Evolutionary conservation across 306 rosid genomes (phyloP), one percentile per base, ranked within the genome.

Genomic region (Bauhinia variegata): DNA sequence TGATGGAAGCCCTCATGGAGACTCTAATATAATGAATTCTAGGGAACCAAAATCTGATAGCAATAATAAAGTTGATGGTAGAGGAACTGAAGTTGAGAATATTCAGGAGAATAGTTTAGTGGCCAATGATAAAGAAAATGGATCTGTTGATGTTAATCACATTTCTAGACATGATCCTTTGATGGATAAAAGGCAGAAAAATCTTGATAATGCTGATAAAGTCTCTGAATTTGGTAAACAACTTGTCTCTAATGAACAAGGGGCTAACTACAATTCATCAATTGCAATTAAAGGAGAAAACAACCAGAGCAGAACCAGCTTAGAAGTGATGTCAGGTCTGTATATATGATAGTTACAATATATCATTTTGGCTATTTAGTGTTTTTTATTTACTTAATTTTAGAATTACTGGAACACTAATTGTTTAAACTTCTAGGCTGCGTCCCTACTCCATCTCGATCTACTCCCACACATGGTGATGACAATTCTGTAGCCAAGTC

Each of bases 241-340:
- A 49, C 64, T 60, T 36, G 23, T 75, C 53, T 67, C 87, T 19
- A 66, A 72, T 76, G 89, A 85, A 28, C 89, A 68, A 78, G 77
- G 78, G 65, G 75, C 65, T 31, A 83, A 84, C 65, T 78, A 56
- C 59, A 78, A 57, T 61, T 59, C 72, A 43, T 64, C 79, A 52
- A 38, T 69, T 72, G 71, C 79, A 56, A 52, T 60, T 66, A 83
- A 76, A 50, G 87, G 83, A 38, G 96, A 83, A 62, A 77, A 70
- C 76, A 79, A 75, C 63, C 68, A 72, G 70, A 82, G 77, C 67
- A 83, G 81, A 75, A 74, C 77, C 59, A 77, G 53, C 82, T 1
- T 76, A 73, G 97, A 88, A 75, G 70, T 51, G 54, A 16, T 76
- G 31, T 77, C 96, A 90, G 99, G 99, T 93, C 14, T 71, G 81